Base-by-base conservation (phyloP, 1,284 basidiomycete species). In the Malassezia equina region DNA sequence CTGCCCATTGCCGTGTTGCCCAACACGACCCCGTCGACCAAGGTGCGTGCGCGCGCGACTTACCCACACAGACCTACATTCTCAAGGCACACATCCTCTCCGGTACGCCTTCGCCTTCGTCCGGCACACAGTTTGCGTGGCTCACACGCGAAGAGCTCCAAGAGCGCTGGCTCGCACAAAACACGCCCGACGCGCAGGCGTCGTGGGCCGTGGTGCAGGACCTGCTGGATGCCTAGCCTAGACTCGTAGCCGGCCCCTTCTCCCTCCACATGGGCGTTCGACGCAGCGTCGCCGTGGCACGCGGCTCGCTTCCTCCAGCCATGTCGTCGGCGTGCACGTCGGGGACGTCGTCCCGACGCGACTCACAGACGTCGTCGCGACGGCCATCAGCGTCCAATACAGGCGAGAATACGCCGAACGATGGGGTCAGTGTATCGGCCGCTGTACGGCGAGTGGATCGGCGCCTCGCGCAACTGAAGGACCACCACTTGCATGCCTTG, bases 111-210 rank as follows among this genome's bases (percentile, higher is more conserved):
- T 41, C 58, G 49, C 43, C 57, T 7, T 27, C 6, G 12, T 62
- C 75, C 51, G 78, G 85, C 53, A 77, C 79, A 47, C 86, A 88
- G 65, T 90, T 88, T 77, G 87, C 86, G 19, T 91, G 88, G 88
- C 78, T 90, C 60, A 90, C 88, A 52, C 88, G 88, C 76, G 81
- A 89, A 73, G 88, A 91, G 78, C 83, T 90, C 48, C 77, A 83
- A 71, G 76, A 80, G 36, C 47, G 63, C 33, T 47, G 69, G 40
- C 25, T 51, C 28, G 24, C 39, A 19, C 43, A 58, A 11, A 79
- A 79, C 41, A 19, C 25, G 6, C 21, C 36, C n/a, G 82, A 87
- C 27, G 79, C 82, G 47, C 69, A 75, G 58, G 75, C 80, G 55
- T 90, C 90, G 67, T 90, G 87, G 87, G 69, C 79, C 44, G 80